A percentile compares a stretch with the other conserved stretches of the same genome.
These are phyloP conservation scores for Flammula alnicola DNA, from an alignment of 1,284 basidiomycete genomes.

Conservation along the genomic window DNA sequence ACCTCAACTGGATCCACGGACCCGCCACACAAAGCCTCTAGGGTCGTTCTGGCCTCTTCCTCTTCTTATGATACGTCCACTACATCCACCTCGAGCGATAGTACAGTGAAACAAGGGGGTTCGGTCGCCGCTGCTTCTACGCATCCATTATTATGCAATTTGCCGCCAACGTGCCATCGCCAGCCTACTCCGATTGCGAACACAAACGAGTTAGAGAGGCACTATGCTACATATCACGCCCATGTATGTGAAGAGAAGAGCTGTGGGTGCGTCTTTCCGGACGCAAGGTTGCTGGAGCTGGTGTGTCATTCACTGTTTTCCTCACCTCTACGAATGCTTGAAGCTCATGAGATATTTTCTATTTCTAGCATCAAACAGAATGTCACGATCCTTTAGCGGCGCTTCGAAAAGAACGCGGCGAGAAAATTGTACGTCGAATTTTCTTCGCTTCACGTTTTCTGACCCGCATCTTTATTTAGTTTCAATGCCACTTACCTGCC, in stretches of 20 bases:
- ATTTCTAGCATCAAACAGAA: slow-evolving; percentile 84
- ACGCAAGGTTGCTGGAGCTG: slow-evolving; percentile 74
- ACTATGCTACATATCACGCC: slow-evolving; percentile 83
- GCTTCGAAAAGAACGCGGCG: slow-evolving; percentile 78
- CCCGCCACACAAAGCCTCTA: slow-evolving; percentile 34
- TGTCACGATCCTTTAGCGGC: slow-evolving; percentile 84
- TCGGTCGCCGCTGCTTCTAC: slow-evolving; percentile 12
- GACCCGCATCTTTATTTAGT: slow-evolving; percentile 50
- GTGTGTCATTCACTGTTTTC: slow-evolving; percentile 50
- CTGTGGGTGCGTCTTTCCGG: slow-evolving; percentile 87
- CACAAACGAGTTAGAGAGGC: slow-evolving; percentile 72
- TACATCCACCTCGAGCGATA: slow-evolving; percentile 3
- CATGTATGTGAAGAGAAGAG: slow-evolving; percentile 74
- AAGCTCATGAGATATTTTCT: no score
- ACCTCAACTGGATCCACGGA: slow-evolving; percentile 24
- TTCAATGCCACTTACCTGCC: slow-evolving; percentile 75
- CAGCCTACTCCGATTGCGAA: slow-evolving; percentile 63
- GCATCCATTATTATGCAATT: slow-evolving; percentile 61
- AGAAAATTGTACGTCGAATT: slow-evolving; percentile 75
- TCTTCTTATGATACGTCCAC: slow-evolving; percentile 3
- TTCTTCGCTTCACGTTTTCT: slow-evolving; percentile 14
- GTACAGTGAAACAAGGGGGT: not conserved
- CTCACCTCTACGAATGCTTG: slow-evolving; percentile 14
- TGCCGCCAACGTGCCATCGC: slow-evolving; percentile 84
- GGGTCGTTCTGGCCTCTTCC: slow-evolving; percentile 22